Conservation (phyloP, 2,329 filamentous ascomycete genomes). For the Penicillium sp. region DNA sequence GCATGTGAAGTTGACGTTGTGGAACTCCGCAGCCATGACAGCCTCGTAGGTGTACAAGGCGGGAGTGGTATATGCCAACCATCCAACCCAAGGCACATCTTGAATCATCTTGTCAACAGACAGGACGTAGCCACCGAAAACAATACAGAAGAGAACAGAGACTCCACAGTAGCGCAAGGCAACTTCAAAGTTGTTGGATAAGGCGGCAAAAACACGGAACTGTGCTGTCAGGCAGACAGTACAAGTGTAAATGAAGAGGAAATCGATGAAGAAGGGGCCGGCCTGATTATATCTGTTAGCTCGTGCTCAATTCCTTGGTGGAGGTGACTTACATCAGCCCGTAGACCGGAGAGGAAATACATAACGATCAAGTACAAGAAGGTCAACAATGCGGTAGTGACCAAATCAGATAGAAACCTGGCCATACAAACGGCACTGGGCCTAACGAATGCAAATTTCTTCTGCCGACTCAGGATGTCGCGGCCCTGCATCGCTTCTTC, state of each 20-base stretch:
- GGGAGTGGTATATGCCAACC: slow-evolving; percentile 53
- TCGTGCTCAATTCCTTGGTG: neutral
- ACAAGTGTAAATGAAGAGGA: slow-evolving; percentile 60
- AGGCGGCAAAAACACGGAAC: slow-evolving; percentile 63
- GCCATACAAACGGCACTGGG: slow-evolving; percentile 62
- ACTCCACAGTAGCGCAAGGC: slow-evolving; percentile 62
- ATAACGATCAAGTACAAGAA: slow-evolving; percentile 59
- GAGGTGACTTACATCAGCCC: slow-evolving; percentile 24
- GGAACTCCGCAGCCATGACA: slow-evolving; percentile 64
- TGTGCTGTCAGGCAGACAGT: slow-evolving; percentile 61
- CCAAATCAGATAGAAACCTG: slow-evolving; percentile 59
- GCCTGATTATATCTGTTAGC: slow-evolving; percentile 34
- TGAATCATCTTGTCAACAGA: slow-evolving; percentile 57
- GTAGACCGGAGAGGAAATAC: slow-evolving; percentile 58
- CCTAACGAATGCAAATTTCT: slow-evolving; percentile 64
- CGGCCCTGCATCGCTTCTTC: slow-evolving; percentile 73
- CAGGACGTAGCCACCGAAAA: slow-evolving; percentile 65
- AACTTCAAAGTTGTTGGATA: slow-evolving; percentile 63
- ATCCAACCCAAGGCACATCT: slow-evolving; percentile 64
- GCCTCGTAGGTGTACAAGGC: slow-evolving; percentile 62
- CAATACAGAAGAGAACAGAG: slow-evolving; percentile 59
- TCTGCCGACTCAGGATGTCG: slow-evolving; percentile 64
- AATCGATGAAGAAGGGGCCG: slow-evolving; percentile 63
- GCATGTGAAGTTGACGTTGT: slow-evolving; percentile 56
- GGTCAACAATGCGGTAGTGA: slow-evolving; percentile 54